These are phyloP conservation scores for Aspergillus bridgeri DNA, from an alignment of 495 filamentous ascomycete genomes.

Conservation along the genomic window DNA sequence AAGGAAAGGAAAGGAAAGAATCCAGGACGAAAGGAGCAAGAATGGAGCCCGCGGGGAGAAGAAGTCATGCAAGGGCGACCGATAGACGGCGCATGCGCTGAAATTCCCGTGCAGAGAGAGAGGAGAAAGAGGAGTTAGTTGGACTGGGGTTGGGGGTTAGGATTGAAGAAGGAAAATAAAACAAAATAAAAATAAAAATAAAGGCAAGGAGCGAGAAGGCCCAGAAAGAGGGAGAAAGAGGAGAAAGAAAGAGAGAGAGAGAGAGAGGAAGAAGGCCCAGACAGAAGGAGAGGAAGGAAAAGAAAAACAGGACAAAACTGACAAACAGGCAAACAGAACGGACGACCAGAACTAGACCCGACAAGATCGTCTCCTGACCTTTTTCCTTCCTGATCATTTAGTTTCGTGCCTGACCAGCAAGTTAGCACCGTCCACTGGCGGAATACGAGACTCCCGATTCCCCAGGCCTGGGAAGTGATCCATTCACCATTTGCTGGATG, in stretches of 20 bases:
- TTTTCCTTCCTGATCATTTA: too few relatives aligned
- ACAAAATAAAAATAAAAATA: conserved; percentile 8
- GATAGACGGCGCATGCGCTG: conserved; percentile 5
- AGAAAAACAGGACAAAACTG: neutral
- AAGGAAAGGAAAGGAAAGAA: neutral
- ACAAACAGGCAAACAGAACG: too few relatives aligned
- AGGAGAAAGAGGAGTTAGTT: neutral
- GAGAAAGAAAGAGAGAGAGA: conserved; percentile 12
- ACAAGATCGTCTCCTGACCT: too few relatives aligned
- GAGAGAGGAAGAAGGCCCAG: conserved; percentile 7
- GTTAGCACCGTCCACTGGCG: too few relatives aligned
- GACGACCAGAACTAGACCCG: too few relatives aligned
- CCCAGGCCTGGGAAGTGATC: too few relatives aligned
- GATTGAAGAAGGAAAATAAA: conserved; percentile 1
- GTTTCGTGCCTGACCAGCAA: too few relatives aligned
- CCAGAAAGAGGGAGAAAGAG: conserved; percentile 7
- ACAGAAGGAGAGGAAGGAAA: conserved; percentile 4
- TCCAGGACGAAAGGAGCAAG: neutral
- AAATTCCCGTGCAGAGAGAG: neutral
- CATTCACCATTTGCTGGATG: too few relatives aligned
- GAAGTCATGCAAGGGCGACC: conserved; percentile 20
- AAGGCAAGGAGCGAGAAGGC: conserved; percentile 4
- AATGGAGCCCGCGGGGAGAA: neutral
- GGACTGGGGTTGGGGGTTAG: neutral
- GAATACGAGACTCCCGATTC: neutral